Conservation (phyloP, 2,329 filamentous ascomycete genomes). For the Penicillium capsulatum region DNA sequence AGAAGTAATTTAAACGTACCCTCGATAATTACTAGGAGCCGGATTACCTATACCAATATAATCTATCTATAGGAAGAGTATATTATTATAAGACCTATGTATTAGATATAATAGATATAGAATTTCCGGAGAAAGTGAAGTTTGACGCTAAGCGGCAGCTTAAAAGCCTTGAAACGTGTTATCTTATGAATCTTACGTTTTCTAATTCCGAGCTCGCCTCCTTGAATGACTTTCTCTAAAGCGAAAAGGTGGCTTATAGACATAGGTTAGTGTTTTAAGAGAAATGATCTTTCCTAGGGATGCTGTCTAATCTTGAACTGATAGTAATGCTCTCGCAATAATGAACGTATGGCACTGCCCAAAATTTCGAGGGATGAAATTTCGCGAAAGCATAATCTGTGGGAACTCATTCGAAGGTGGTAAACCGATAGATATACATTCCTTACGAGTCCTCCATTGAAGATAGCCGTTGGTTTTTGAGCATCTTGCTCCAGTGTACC, state of each 20-base stretch:
- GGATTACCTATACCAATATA: neutral
- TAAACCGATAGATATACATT: too few species aligned
- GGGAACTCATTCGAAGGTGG: too few species aligned
- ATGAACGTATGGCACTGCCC: neutral
- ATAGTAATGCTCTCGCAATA: neutral
- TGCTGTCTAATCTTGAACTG: neutral
- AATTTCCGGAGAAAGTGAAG: neutral
- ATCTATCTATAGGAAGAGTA: neutral
- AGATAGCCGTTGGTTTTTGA: too few species aligned
- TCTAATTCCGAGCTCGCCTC: neutral
- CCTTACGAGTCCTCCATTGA: too few species aligned
- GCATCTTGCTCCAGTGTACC: too few species aligned
- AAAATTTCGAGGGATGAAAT: slow-evolving; percentile 4
- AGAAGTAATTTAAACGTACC: neutral
- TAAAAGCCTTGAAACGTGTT: neutral
- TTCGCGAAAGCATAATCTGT: too few species aligned
- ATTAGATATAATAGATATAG: neutral
- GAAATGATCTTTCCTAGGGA: neutral
- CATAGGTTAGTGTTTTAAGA: slow-evolving; percentile 3
- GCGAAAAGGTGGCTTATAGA: neutral
- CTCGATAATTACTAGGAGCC: neutral
- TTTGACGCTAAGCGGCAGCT: neutral
- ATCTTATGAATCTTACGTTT: neutral
- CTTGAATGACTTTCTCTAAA: slow-evolving; percentile 2
- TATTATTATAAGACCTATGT: neutral